Percentiles rank a stretch among this genome's conserved stretches.
These are phyloP conservation scores for Candida silvatica DNA, from an alignment of 805 yeast genomes.

Conservation along the genomic window DNA sequence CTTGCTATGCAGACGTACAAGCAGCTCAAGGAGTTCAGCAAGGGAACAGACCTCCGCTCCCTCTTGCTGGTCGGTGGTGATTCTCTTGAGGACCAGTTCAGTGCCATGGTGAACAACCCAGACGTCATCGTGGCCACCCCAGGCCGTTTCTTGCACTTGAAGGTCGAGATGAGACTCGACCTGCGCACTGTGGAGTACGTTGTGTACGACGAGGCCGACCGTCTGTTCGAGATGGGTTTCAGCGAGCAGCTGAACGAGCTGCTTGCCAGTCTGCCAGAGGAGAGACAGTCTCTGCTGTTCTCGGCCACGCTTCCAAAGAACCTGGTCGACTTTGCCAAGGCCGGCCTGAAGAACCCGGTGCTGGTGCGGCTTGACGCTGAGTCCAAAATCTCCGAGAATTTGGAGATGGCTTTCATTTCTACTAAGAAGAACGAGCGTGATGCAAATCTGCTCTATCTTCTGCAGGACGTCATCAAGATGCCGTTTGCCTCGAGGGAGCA, in stretches of 20 bases:
- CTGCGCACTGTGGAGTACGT: constrained; percentile 78
- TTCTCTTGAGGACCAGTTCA: constrained; percentile 93
- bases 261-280: constrained; percentile 70
- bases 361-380: constrained; percentile 92
- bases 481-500: constrained; percentile 75
- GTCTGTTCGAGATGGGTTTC: constrained; percentile 94
- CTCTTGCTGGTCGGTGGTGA: constrained; percentile 94
- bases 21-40: constrained; percentile 81
- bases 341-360: constrained; percentile 89
- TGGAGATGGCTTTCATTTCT: constrained; percentile 83
- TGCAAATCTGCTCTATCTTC: constrained; percentile 66
- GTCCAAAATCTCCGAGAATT: constrained; percentile 77
- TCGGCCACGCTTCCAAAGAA: constrained; percentile 93
- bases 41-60: constrained; percentile 75
- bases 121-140: constrained; percentile 96
- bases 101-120: constrained; percentile 88
- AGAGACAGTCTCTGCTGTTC: constrained; percentile 81
- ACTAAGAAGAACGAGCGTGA: constrained; percentile 83
- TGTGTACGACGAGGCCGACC: constrained; percentile 95
- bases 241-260: constrained; percentile 89
- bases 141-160: constrained; percentile 91
- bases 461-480: constrained; percentile 78
- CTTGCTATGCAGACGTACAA: constrained; percentile 87
- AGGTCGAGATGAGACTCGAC: constrained; percentile 90
- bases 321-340: constrained; percentile 93